Evolutionary conservation across 805 yeast genomes (phyloP), one percentile per base, ranked within the genome.

Genomic region (Vanderwaltozyma verrucispora): DNA sequence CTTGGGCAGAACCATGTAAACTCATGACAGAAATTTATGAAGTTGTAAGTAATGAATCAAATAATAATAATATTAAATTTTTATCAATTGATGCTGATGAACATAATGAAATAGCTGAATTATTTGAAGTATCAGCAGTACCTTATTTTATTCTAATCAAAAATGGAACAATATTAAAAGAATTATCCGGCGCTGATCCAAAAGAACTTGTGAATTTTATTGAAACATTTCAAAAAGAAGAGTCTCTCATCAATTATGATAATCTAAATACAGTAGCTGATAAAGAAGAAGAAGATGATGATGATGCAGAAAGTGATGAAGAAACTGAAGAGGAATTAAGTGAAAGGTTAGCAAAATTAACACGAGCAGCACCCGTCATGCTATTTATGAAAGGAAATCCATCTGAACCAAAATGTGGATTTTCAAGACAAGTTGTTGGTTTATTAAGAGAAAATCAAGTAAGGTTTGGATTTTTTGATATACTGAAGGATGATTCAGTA

Each of bases 321-420:
- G 95, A 88, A 53, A 66, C 88, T 1, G 82, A 78, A 40, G 96
- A 85, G 50, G 94, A 85, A 49, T 64, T 89, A 40, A 71, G 78
- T 45, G 83, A 77, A 39, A 74, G 97, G 53, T 71, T 92, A 44
- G 68, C 72, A 47, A 92, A 88, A 59, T 71, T 92, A 32, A 87
- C 95, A 1, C 71, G 73, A 15, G 99, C 98, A 2, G 97, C 98
- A 2, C 96, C 97, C 20, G 89, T 92, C 28, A 92, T 92, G 98
- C 71, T 92, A 30, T 92, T 92, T 66, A 92, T 92, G 97, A 92
- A 92, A 64, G 98, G 98, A 14, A 89, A 96, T 2, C 98, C 98
- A 14, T 94, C 89, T 53, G 86, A 82, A 41, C 98, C 98, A 27
- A 94, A 87, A 62, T 92, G 99, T 67, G 99, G 98, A 2, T 92